Evolutionary conservation across 768 basidiomycete species (phyloP).

Genomic region (Boletus barrowsii): DNA sequence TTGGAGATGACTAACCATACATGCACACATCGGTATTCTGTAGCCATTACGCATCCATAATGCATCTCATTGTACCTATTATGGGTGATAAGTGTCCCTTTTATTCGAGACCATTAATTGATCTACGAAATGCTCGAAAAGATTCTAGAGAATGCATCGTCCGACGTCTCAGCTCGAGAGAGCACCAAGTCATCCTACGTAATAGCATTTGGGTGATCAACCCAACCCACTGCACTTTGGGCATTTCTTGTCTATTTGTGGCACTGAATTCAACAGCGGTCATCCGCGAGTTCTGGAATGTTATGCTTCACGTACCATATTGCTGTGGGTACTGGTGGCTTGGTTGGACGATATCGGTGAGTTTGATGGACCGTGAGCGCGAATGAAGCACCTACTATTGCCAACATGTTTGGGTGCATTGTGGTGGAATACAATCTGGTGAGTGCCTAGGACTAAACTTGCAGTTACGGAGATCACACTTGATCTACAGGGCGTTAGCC

Average conservation of each 20-base stretch:
- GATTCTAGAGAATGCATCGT: slow-evolving; percentile 10
- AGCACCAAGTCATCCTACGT: slow-evolving; percentile 3
- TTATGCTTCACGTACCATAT: slow-evolving; percentile 43
- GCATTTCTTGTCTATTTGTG: slow-evolving; percentile 59
- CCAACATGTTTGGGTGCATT: slow-evolving; percentile 60
- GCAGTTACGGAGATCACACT: slow-evolving; percentile 56
- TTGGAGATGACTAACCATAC: slow-evolving; percentile 64
- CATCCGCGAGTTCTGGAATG: neutral
- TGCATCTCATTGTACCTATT: neutral
- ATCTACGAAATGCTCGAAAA: slow-evolving; percentile 8
- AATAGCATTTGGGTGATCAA: slow-evolving; percentile 11
- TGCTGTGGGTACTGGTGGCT: slow-evolving; percentile 66
- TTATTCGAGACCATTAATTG: slow-evolving; percentile 1
- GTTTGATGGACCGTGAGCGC: neutral
- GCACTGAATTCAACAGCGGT: slow-evolving; percentile 37
- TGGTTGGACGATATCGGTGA: slow-evolving; percentile 12
- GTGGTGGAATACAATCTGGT: slow-evolving; percentile 44
- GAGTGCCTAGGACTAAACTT: slow-evolving; percentile 63
- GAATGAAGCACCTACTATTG: slow-evolving; percentile 53
- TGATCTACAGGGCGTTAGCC: slow-evolving; percentile 44
- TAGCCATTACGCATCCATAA: slow-evolving; percentile 3
- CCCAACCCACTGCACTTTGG: slow-evolving; percentile 34
- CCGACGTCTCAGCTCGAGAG: slow-evolving; percentile 2
- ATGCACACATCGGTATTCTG: slow-evolving; percentile 7
- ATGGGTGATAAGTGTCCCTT: slow-evolving; percentile 10